These are phyloP conservation scores for Aspergillus coremiiformis DNA, from an alignment of 495 filamentous ascomycete species.

Conservation along the genomic window DNA sequence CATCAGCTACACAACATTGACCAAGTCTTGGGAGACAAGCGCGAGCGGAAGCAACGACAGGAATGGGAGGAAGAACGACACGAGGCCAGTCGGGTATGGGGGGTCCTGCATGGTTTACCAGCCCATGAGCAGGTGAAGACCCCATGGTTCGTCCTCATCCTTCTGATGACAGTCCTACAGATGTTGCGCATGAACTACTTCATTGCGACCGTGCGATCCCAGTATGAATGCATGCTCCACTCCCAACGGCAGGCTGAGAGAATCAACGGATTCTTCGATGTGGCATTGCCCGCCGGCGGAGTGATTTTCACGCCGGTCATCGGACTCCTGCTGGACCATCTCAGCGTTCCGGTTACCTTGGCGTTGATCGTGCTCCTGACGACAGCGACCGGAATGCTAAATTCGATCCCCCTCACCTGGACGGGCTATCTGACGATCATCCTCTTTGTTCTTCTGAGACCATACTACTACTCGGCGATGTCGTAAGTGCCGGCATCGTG, in stretches of 20 bases:
- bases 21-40: slow-evolving; percentile 53
- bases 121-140: slow-evolving; percentile 68
- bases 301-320: slow-evolving; percentile 80
- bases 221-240: slow-evolving; percentile 72
- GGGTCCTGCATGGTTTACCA: slow-evolving; percentile 69
- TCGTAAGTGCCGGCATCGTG: slow-evolving; percentile 34
- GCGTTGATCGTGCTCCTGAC: slow-evolving; percentile 62
- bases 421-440: slow-evolving; percentile 70
- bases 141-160: slow-evolving; percentile 89
- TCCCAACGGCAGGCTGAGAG: slow-evolving; percentile 50
- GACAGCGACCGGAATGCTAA: slow-evolving; percentile 69
- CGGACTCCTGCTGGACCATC: slow-evolving; percentile 65
- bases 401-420: slow-evolving; percentile 62
- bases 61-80: slow-evolving; percentile 49
- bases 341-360: slow-evolving; percentile 62
- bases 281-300: slow-evolving; percentile 83
- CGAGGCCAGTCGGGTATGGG: slow-evolving; percentile 55
- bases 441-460: slow-evolving; percentile 58
- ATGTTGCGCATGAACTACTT: slow-evolving; percentile 98
- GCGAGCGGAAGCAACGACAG: slow-evolving; percentile 42
- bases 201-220: slow-evolving; percentile 79
- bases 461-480: slow-evolving; percentile 46
- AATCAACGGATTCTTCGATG: slow-evolving; percentile 83
- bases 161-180: slow-evolving; percentile 85
- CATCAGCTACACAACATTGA: slow-evolving; percentile 61